Percentiles rank a stretch among this genome's conserved stretches.
Evolutionary conservation across 2,329 filamentous ascomycete species (phyloP).

Genomic region (Neopestalotiopsis rosae): DNA sequence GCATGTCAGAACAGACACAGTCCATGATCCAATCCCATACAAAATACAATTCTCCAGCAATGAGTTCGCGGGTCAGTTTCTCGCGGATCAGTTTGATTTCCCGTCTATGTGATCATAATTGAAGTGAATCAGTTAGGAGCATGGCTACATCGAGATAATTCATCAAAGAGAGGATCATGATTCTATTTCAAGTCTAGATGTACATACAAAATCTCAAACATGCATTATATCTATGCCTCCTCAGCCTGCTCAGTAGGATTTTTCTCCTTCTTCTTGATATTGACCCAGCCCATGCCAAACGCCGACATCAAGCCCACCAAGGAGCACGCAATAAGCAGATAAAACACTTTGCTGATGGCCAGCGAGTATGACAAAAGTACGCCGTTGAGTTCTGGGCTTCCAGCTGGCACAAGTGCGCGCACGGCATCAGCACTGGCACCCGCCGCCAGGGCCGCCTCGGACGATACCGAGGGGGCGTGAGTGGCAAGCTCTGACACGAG

Average conservation of each 20-base stretch:
- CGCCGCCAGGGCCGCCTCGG: constrained; percentile 30
- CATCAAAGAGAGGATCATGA: too few species aligned
- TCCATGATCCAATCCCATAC: too few species aligned
- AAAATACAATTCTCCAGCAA: too few species aligned
- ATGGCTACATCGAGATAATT: too few species aligned
- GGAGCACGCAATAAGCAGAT: constrained; percentile 31
- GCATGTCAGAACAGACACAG: too few species aligned
- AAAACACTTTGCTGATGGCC: constrained; percentile 32
- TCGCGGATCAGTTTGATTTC: too few species aligned
- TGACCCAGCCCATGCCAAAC: constrained; percentile 35
- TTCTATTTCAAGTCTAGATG: not conserved
- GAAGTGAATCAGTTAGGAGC: too few species aligned
- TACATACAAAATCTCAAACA: not conserved
- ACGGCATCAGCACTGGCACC: constrained; percentile 35
- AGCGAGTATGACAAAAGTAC: constrained; percentile 30
- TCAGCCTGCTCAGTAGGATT: not conserved
- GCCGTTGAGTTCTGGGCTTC: constrained; percentile 31
- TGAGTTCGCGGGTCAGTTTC: too few species aligned
- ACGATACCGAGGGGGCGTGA: constrained; percentile 31
- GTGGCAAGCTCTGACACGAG: constrained; percentile 26
- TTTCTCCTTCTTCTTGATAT: constrained; percentile 20
- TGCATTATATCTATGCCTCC: not conserved
- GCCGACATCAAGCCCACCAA: constrained; percentile 29
- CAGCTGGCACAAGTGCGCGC: constrained; percentile 30
- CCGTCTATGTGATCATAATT: too few species aligned